Conservation (phyloP, 176 grass and related monocot genomes). For the Pontederia paniculata region DNA sequence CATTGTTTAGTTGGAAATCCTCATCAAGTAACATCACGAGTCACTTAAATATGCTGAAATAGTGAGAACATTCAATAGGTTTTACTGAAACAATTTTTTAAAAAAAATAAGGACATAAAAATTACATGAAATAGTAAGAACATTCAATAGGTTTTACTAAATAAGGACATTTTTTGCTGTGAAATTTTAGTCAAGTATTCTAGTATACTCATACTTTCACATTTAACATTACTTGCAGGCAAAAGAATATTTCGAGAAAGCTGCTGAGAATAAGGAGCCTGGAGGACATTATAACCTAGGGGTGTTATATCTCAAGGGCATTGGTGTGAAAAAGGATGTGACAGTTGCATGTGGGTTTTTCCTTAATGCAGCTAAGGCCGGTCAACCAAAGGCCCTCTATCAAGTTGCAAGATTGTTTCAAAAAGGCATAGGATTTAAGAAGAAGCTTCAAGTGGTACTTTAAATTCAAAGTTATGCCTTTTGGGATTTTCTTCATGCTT, state of each 20-base stretch:
- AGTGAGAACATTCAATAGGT: too few species aligned
- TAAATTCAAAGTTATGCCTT: too few species aligned
- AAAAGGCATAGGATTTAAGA: constrained; percentile 86
- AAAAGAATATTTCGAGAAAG: constrained; percentile 82
- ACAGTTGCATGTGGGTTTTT: constrained; percentile 47
- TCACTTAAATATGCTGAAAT: too few species aligned
- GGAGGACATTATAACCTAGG: constrained; percentile 98
- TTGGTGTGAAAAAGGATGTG: constrained; percentile 88
- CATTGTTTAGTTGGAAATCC: too few species aligned
- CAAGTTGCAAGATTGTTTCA: constrained; percentile 96
- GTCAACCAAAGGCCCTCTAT: constrained; percentile 95
- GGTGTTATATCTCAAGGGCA: constrained; percentile 84
- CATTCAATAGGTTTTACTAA: too few species aligned
- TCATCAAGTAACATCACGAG: too few species aligned
- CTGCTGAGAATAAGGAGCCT: constrained; percentile 65
- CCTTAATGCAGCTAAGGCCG: constrained; percentile 69
- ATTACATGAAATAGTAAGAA: too few species aligned
- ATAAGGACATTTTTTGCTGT: too few species aligned
- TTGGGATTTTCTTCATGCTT: constrained; percentile 8
- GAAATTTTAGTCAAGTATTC: too few species aligned
- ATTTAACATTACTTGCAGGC: constrained; percentile 39
- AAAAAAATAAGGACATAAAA: too few species aligned
- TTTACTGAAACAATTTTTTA: too few species aligned
- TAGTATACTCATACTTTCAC: constrained; percentile 12
- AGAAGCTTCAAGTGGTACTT: constrained; percentile 85